A percentile compares a stretch with the other conserved stretches of the same genome.
Conservation (phyloP, 345 rosid species). For the Carallia pectinifolia region DNA sequence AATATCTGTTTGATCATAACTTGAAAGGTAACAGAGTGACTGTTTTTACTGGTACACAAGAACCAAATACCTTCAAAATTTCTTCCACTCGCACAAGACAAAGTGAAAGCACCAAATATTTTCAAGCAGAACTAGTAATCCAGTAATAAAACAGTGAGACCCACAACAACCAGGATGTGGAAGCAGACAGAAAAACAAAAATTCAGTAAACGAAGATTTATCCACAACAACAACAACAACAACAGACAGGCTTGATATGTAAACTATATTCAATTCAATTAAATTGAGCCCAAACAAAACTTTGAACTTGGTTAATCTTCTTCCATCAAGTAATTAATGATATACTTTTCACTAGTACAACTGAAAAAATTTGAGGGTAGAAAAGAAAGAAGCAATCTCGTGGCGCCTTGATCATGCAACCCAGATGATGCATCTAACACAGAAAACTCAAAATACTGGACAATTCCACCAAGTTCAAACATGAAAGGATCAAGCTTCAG, state of each 20-base stretch:
- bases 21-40: constrained; percentile 10
- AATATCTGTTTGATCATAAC: constrained; percentile 59
- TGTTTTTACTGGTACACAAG: constrained; percentile 13
- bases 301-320: not conserved
- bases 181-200: too few species aligned
- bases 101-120: not conserved
- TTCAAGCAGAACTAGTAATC: constrained; percentile 9
- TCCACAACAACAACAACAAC: too few species aligned
- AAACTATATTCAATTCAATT: not conserved
- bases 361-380: not conserved
- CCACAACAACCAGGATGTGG: not conserved
- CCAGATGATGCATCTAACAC: too few species aligned
- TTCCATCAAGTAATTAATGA: not conserved
- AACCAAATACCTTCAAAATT: constrained; percentile 7
- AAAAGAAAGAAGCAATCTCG: not conserved
- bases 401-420: constrained; percentile 4
- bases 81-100: constrained; percentile 11
- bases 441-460: constrained; percentile 1
- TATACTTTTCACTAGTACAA: not conserved
- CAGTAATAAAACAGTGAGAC: constrained; percentile 8
- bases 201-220: too few species aligned
- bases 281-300: too few species aligned
- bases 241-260: constrained; percentile 5
- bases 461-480: constrained; percentile 4
- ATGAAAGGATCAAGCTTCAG: constrained; percentile 6